Evolutionary conservation across 805 yeast species (phyloP).

Genomic region (Saccharomycopsis babjevae): DNA sequence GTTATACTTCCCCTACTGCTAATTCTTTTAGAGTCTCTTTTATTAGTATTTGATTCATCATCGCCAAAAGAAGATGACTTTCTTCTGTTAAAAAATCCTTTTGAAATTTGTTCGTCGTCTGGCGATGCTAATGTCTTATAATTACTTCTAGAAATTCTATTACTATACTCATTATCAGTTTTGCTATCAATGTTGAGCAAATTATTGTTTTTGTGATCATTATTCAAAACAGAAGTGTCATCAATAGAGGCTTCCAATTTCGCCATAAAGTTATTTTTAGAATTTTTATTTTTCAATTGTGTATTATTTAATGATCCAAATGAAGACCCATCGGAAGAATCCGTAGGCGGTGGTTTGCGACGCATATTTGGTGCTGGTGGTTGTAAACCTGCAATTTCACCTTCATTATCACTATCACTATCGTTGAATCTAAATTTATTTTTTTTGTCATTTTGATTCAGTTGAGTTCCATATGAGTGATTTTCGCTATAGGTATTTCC

Average conservation of each 20-base stretch:
- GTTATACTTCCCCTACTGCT: conserved; percentile 13
- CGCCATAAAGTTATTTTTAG: conserved; percentile 15
- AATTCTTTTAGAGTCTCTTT: background rate
- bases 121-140: conserved; percentile 5
- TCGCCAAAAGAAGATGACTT: background rate
- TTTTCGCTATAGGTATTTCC: background rate
- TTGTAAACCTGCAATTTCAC: background rate
- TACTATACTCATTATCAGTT: background rate
- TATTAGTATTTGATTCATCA: background rate
- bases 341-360: background rate
- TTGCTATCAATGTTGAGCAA: background rate
- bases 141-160: conserved; percentile 7
- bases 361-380: background rate
- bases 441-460: background rate
- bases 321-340: background rate
- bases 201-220: background rate
- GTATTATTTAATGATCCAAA: background rate
- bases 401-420: conserved; percentile 1
- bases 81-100: background rate
- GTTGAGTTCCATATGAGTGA: background rate
- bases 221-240: conserved; percentile 9
- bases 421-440: conserved; percentile 1
- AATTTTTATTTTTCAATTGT: background rate
- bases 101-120: background rate
- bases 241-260: conserved; percentile 18